Percentiles rank a stretch among this genome's conserved stretches.
Conservation (phyloP, 164 flowering plant genomes). For the Magnolia sinica region DNA sequence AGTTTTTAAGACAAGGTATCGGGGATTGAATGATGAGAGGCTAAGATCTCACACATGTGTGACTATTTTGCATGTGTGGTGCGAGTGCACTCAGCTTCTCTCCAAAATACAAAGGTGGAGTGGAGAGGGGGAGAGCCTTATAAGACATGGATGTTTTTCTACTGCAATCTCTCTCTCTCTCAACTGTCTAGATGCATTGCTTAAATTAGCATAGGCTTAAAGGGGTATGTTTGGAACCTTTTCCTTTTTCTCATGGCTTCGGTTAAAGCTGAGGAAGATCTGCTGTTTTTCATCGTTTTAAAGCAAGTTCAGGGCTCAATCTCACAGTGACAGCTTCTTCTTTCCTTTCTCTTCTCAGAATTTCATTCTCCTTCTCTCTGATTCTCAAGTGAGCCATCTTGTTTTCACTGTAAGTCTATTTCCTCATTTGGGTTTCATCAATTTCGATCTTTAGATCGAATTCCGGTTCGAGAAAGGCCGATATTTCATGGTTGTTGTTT, state of each 20-base stretch:
- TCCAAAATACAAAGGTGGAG: constrained; percentile 19
- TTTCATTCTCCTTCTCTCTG: constrained; percentile 1
- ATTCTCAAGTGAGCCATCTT: background rate
- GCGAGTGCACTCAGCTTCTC: background rate
- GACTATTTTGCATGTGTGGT: background rate
- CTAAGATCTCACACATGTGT: background rate
- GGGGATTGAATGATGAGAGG: no score
- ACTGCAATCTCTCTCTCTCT: constrained; percentile 8
- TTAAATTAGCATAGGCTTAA: constrained; percentile 44
- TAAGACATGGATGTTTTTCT: background rate
- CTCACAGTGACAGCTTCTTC: constrained; percentile 39
- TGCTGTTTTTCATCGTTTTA: constrained; percentile 50
- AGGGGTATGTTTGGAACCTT: constrained; percentile 36
- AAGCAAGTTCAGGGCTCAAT: constrained; percentile 54
- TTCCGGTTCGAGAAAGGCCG: constrained; percentile 4
- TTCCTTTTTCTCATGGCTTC: constrained; percentile 61
- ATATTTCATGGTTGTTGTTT: background rate
- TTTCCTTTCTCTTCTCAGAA: constrained; percentile 22
- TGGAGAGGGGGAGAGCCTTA: background rate
- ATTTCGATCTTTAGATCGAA: constrained; percentile 2
- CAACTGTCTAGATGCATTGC: constrained; percentile 19
- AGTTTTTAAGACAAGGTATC: background rate
- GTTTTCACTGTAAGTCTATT: constrained; percentile 11
- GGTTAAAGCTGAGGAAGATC: constrained; percentile 66
- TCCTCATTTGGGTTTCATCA: constrained; percentile 15